These are phyloP conservation scores for Morella rubra DNA, from an alignment of 306 rosid genomes.

Conservation along the genomic window DNA sequence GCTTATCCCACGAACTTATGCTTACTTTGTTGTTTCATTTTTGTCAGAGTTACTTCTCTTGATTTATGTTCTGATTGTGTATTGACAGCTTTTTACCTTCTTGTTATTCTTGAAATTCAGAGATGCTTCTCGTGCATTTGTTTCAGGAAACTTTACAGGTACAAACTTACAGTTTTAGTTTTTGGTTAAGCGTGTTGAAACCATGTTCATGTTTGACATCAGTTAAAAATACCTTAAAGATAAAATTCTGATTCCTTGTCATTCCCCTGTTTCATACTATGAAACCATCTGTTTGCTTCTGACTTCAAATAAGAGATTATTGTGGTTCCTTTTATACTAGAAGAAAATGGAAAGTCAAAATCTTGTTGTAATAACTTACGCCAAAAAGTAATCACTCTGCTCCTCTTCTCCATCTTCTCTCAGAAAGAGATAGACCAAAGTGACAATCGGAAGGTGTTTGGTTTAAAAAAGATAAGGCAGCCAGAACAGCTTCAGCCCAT, in stretches of 20 bases:
- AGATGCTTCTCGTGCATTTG: slow-evolving; percentile 98
- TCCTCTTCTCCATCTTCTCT: background rate
- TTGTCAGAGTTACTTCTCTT: background rate
- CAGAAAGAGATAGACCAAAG: too few species aligned
- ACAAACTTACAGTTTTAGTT: slow-evolving; percentile 10
- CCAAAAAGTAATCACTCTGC: background rate
- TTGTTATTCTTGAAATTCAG: slow-evolving; percentile 38
- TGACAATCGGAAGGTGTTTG: too few species aligned
- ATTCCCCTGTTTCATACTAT: background rate
- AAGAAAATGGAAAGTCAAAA: background rate
- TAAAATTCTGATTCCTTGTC: background rate
- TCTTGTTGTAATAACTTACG: background rate
- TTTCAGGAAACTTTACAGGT: slow-evolving; percentile 98
- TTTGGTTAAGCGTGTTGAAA: background rate
- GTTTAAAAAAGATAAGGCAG: too few species aligned
- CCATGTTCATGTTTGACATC: background rate
- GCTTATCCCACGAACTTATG: background rate
- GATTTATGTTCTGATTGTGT: background rate
- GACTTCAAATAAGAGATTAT: background rate
- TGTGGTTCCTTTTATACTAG: background rate
- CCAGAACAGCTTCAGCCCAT: too few species aligned
- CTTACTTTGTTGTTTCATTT: background rate
- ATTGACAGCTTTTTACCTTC: slow-evolving; percentile 19
- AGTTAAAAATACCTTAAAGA: background rate
- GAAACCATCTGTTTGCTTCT: background rate